Base-by-base conservation (phyloP, 2,329 filamentous ascomycete species). In the Thielaviopsis punctulata region DNA sequence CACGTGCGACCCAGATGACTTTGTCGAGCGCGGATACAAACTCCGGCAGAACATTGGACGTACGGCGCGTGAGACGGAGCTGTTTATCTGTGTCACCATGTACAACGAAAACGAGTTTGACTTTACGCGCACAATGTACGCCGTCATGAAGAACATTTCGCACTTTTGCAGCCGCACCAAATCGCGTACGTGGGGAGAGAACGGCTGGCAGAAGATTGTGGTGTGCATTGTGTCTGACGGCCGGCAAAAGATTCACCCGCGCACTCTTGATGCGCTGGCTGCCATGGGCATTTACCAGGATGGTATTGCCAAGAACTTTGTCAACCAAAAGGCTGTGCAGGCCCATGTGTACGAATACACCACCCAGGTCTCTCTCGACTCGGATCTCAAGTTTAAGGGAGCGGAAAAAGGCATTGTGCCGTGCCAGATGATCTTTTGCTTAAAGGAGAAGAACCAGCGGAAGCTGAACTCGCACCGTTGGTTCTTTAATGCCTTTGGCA, bases 301-400 rank as follows among this genome's bases (percentile, higher is more conserved):
- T 63, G 92, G 93, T 25, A 96, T 98, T 62, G 92, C 92, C 55
- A 98, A 98, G 75, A 98, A 98, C 66, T 81, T 85, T 63, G 92
- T 98, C 73, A 98, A 98, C 68, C 83, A 92, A 62, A 86, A 86
- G 60, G 87, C 93, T 56, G 92, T 98, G 46, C 90, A 89, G 58
- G 90, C 89, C 0, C 92, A 98, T 68, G 86, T 98, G 13, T 98
- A 98, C 70, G 92, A 98, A 65, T 98, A 98, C 68, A 98, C 92
- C 0, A 96, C 92, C 0, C 93, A 98, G 62, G 92, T 98, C 10
- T 96, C 90, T 0, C 76, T 98, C 9, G 92, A 98, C 64, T 77
- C 89, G 0, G 90, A 95, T 59, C 77, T 98, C 57, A 95, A 95
- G 66, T 98, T 98, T 73, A 98, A 98, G 71, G 92, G 93, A 30